phyloP scores from a whole-genome alignment of 1,139 yeast genomes.

The Candida sojae region DNA sequence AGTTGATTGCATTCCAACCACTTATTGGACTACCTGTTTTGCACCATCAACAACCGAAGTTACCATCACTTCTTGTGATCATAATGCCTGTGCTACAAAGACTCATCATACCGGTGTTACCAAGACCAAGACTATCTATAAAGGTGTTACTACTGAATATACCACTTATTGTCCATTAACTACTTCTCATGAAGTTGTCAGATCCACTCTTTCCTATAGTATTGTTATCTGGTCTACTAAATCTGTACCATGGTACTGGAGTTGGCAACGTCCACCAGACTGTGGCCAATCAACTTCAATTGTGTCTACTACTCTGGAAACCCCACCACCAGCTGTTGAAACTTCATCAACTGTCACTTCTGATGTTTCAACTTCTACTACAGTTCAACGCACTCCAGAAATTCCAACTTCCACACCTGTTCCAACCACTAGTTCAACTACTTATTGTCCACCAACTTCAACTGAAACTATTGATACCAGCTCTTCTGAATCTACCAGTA shows the following conservation, averaged over 20 bases:
- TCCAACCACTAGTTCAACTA: neutral
- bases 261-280: neutral
- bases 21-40: constrained; percentile 6
- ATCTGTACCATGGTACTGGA: constrained; percentile 1
- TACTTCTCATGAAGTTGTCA: constrained; percentile 4
- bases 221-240: constrained; percentile 1
- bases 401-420: neutral
- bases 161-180: constrained; percentile 30
- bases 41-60: constrained; percentile 17
- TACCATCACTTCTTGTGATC: constrained; percentile 24
- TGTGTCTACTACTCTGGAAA: constrained; percentile 14
- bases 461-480: constrained; percentile 1
- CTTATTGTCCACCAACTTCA: constrained; percentile 7
- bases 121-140: constrained; percentile 1
- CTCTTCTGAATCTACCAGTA: neutral
- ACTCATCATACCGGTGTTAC: constrained; percentile 31
- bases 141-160: constrained; percentile 18
- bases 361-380: neutral
- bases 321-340: constrained; percentile 11
- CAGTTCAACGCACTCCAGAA: neutral
- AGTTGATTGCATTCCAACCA: neutral
- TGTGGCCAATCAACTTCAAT: neutral
- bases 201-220: neutral
- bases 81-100: constrained; percentile 18
- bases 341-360: constrained; percentile 17